Evolutionary conservation across 2,329 filamentous ascomycete species (phyloP), one percentile per base, ranked within the genome.

Genomic region (Fusarium sororula): DNA sequence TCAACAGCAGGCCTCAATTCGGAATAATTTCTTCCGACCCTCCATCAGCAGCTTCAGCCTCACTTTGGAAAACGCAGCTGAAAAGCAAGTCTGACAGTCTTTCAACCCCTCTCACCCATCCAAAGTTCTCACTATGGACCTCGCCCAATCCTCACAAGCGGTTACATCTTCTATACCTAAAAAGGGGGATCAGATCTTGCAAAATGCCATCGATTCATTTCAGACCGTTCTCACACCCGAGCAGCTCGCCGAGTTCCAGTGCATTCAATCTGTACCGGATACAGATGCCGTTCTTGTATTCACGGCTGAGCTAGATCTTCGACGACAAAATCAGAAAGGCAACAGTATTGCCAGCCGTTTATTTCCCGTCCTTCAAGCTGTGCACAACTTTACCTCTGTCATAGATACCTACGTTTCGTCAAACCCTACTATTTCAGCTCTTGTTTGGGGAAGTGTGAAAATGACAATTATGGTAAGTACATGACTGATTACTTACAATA

Each of bases 361-460:
- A 0, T 53, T 65, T 41, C 69, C 77, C 0, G 71, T 85, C 18
- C 75, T 86, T 17, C 70, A 79, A 18, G 83, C 81, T 12, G 76
- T 84, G 10, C 81, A 82, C 22, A 75, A 80, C 4, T 85, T 85
- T 60, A 81, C 81, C 11, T 51, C 74, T 22, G 60, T 84, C 20
- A 61, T 84, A 6, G 80, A 82, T 24, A 83, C 80, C 2, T 82
- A 81, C n/a, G 79, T 83, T 30, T 83, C 82, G 3, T 80, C 83
- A 0, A 70, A 84, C 60, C 80, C 80, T 2, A 72, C 77, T 28
- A 81, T 84, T 30, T 81, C 84, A 12, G 82, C 82, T 8, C 73
- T 85, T 5, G 78, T 86, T 26, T 86, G 84, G 85, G 84, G 84
- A 4, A 84, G 81, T 47, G 75, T 85, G 7, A 83, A 83, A 66